Percentiles rank a stretch among this genome's conserved stretches.
phyloP scores from a whole-genome alignment of 306 rosid genomes.

The Cercis canadensis region DNA sequence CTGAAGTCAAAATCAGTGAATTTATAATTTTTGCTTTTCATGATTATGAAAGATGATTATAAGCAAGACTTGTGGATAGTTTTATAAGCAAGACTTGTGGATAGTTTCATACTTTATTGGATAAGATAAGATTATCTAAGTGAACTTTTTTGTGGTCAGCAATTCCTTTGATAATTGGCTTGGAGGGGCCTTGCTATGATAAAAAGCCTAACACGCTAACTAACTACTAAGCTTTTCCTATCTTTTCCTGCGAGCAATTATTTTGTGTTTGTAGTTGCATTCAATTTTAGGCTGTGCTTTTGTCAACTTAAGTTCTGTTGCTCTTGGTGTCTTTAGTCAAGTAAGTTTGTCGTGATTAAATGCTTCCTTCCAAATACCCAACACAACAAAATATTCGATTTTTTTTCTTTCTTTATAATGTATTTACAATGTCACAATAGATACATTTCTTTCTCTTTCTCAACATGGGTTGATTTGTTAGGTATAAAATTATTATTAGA shows the following conservation, averaged over 20 bases:
- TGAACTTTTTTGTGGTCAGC: background rate
- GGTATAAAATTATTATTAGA: too few species aligned
- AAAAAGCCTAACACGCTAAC: background rate
- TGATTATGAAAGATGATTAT: slow-evolving; percentile 4
- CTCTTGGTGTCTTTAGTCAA: too few species aligned
- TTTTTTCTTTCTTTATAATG: background rate
- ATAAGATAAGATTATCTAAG: slow-evolving; percentile 14
- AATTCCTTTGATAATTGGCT: background rate
- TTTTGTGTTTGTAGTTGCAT: too few species aligned
- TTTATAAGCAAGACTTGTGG: background rate
- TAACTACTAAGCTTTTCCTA: too few species aligned
- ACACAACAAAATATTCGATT: background rate
- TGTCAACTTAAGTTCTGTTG: too few species aligned
- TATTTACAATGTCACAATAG: too few species aligned
- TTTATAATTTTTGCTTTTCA: background rate
- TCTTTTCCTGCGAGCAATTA: too few species aligned
- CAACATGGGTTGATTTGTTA: too few species aligned
- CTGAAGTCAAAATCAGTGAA: slow-evolving; percentile 1
- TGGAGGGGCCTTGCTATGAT: background rate
- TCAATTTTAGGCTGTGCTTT: too few species aligned
- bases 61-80: background rate
- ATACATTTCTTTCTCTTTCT: too few species aligned
- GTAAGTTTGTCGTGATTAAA: background rate
- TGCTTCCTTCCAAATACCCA: background rate
- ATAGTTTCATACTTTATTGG: background rate